Percentiles rank a stretch among this genome's conserved stretches.
These are phyloP conservation scores for Pichia sp. DNA, from an alignment of 1,139 yeast genomes.

Conservation along the genomic window DNA sequence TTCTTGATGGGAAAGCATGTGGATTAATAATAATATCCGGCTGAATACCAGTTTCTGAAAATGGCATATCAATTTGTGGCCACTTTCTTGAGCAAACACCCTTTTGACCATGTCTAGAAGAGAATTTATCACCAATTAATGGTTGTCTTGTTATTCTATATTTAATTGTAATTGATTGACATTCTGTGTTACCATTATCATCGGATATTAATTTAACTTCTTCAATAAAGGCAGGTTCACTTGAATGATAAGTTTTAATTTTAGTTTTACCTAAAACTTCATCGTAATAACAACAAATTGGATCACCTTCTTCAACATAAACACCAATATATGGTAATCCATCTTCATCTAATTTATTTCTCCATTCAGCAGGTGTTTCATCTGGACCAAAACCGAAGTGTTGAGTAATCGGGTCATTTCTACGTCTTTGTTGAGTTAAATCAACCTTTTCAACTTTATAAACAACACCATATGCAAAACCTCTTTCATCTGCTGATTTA, in stretches of 20 bases:
- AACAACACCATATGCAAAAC: constrained; percentile 95
- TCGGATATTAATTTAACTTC: constrained; percentile 91
- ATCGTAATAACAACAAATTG: constrained; percentile 87
- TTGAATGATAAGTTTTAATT: constrained; percentile 86
- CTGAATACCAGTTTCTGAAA: constrained; percentile 90
- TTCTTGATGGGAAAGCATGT: constrained; percentile 99
- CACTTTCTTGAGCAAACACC: constrained; percentile 99
- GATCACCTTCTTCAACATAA: constrained; percentile 90
- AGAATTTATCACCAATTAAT: constrained; percentile 94
- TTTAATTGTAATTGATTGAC: constrained; percentile 82
- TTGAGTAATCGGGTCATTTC: constrained; percentile 93
- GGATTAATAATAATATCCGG: constrained; percentile 98
- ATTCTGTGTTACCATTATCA: constrained; percentile 68
- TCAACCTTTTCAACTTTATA: constrained; percentile 92
- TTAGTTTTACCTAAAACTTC: constrained; percentile 88
- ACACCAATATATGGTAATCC: constrained; percentile 91
- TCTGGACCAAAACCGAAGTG: constrained; percentile 94
- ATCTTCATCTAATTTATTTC: constrained; percentile 79
- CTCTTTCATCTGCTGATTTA: constrained; percentile 95
- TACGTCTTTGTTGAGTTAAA: constrained; percentile 65
- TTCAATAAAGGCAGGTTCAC: constrained; percentile 92
- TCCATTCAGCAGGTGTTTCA: constrained; percentile 89
- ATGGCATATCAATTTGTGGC: constrained; percentile 97
- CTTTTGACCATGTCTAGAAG: constrained; percentile 98
- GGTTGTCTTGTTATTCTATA: constrained; percentile 90